A percentile compares a stretch with the other conserved stretches of the same genome.
Conservation (phyloP, 1,139 yeast species). For the Taphrina populina region DNA sequence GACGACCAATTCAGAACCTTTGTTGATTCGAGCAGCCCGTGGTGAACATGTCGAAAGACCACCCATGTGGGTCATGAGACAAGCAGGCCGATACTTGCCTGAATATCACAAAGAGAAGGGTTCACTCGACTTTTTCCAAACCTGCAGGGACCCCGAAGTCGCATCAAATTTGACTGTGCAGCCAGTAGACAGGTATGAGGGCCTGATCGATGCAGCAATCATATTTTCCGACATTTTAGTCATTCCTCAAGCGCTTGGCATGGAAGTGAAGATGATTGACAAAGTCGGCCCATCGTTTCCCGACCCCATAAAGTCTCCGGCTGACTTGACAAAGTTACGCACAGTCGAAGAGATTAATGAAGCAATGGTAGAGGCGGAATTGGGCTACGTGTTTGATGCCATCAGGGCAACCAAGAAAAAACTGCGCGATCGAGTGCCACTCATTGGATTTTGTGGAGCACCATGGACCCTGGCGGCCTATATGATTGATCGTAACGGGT, state of each 20-base stretch:
- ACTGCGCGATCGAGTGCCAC: slow-evolving; percentile 85
- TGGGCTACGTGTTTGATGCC: slow-evolving; percentile 93
- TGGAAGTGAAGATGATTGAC: slow-evolving; percentile 89
- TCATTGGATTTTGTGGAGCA: slow-evolving; percentile 93
- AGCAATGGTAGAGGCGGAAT: slow-evolving; percentile 57
- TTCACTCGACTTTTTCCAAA: slow-evolving; percentile 83
- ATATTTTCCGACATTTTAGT: slow-evolving; percentile 93
- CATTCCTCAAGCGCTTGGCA: slow-evolving; percentile 98
- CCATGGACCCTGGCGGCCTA: slow-evolving; percentile 97
- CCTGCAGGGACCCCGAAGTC: slow-evolving; percentile 88
- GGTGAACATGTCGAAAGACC: slow-evolving; percentile 90
- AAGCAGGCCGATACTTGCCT: slow-evolving; percentile 55
- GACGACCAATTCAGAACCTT: slow-evolving; percentile 1
- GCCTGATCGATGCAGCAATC: slow-evolving; percentile 91
- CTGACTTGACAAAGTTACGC: slow-evolving; percentile 59
- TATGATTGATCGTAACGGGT: slow-evolving; percentile 97
- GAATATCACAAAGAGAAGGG: slow-evolving; percentile 91
- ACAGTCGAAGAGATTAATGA: slow-evolving; percentile 53
- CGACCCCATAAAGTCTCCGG: slow-evolving; percentile 74
- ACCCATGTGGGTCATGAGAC: slow-evolving; percentile 84
- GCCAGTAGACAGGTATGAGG: slow-evolving; percentile 86
- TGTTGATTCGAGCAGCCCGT: slow-evolving; percentile 73
- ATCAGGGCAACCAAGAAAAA: slow-evolving; percentile 82
- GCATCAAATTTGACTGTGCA: slow-evolving; percentile 94
- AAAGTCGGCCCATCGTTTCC: slow-evolving; percentile 95